Percentiles rank a stretch among this genome's conserved stretches.
phyloP scores from a whole-genome alignment of 176 grass and related monocot genomes.

The Pontederia crassipes region DNA sequence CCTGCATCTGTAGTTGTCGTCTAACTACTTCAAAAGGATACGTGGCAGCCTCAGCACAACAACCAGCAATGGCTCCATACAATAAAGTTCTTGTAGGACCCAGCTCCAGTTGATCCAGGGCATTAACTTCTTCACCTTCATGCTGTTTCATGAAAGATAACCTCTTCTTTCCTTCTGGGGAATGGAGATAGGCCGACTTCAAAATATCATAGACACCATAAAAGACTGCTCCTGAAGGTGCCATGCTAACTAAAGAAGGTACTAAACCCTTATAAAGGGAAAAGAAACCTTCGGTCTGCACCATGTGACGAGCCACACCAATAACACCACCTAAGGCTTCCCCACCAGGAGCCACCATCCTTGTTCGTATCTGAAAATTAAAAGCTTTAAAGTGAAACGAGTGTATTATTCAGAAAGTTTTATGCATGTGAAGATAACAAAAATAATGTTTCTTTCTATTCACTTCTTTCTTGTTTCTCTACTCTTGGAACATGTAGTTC shows the following conservation, averaged over 20 bases:
- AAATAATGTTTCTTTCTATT: not conserved
- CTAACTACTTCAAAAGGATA: slow-evolving; percentile 97
- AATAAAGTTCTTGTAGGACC: slow-evolving; percentile 77
- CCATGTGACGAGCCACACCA: slow-evolving; percentile 76
- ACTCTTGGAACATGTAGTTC: no score
- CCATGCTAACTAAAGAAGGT: slow-evolving; percentile 97
- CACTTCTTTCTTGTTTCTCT: no score
- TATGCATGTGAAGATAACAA: not conserved
- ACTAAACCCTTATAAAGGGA: slow-evolving; percentile 89
- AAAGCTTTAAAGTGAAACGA: slow-evolving; percentile 11
- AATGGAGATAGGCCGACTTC: slow-evolving; percentile 75
- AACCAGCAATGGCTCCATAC: slow-evolving; percentile 82
- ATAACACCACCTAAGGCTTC: slow-evolving; percentile 88
- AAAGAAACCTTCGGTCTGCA: slow-evolving; percentile 88
- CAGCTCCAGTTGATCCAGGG: slow-evolving; percentile 80
- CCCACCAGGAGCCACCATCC: slow-evolving; percentile 88
- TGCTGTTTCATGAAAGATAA: slow-evolving; percentile 41
- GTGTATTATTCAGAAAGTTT: not conserved
- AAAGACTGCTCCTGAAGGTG: slow-evolving; percentile 94
- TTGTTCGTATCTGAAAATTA: slow-evolving; percentile 86
- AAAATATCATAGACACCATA: slow-evolving; percentile 97
- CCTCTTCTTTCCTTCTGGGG: slow-evolving; percentile 61
- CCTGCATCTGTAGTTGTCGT: slow-evolving; percentile 88
- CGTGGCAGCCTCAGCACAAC: slow-evolving; percentile 80
- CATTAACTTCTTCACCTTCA: slow-evolving; percentile 58